A percentile compares a stretch with the other conserved stretches of the same genome.
Conservation (phyloP, 148 eudicot species). For the Heliamphora exappendiculata region DNA sequence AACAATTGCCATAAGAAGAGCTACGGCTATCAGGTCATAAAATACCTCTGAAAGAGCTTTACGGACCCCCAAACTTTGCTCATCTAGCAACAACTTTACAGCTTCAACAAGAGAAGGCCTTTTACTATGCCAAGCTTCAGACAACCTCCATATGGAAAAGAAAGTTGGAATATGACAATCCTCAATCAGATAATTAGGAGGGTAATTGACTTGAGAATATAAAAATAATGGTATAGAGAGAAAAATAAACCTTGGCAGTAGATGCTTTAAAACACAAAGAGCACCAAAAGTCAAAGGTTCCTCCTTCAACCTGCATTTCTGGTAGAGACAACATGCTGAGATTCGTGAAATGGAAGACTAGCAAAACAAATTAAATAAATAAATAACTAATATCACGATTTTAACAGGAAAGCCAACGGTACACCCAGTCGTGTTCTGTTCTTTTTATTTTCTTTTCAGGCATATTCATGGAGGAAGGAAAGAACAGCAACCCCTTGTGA, state of each 20-base stretch:
- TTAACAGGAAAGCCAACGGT: background rate
- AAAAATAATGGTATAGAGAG: background rate
- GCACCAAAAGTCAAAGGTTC: conserved; percentile 88
- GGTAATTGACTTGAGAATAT: conserved; percentile 13
- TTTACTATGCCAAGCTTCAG: conserved; percentile 87
- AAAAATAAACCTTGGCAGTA: conserved; percentile 75
- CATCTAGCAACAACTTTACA: conserved; percentile 72
- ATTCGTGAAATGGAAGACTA: conserved; percentile 14
- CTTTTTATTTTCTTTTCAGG: background rate
- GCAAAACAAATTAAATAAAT: background rate
- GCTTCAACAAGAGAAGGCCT: conserved; percentile 75
- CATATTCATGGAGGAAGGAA: background rate
- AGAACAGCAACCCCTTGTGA: conserved; percentile 1
- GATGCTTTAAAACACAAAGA: conserved; percentile 88
- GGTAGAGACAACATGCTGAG: conserved; percentile 19
- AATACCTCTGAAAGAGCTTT: conserved; percentile 95
- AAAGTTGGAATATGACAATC: conserved; percentile 13
- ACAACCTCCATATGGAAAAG: conserved; percentile 47
- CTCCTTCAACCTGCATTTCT: conserved; percentile 97
- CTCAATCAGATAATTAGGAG: no score
- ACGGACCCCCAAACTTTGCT: conserved; percentile 63
- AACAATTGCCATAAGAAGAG: conserved; percentile 5
- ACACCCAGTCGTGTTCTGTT: background rate
- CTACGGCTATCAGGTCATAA: background rate
- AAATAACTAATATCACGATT: background rate